phyloP scores from a whole-genome alignment of 495 filamentous ascomycete genomes.

The Aspergillus nidulans region DNA sequence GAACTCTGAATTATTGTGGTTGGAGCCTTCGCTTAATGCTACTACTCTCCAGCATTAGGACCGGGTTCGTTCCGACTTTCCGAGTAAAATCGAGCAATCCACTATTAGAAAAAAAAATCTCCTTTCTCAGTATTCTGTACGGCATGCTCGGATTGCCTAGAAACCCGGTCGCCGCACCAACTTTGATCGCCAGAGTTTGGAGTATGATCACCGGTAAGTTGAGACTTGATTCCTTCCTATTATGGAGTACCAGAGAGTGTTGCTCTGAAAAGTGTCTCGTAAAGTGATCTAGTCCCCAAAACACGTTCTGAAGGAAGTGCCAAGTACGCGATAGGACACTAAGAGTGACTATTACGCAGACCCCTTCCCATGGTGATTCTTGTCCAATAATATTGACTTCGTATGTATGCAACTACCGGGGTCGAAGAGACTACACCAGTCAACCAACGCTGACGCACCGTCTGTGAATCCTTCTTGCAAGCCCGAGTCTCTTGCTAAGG shows the following conservation, averaged over 20 bases:
- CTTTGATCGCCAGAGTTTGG: too few relatives aligned
- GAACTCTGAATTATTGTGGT: too few relatives aligned
- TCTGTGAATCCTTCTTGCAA: neutral
- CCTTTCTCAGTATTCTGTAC: neutral
- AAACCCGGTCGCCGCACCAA: too few relatives aligned
- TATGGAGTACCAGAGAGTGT: too few relatives aligned
- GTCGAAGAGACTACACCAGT: neutral
- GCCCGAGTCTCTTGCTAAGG: neutral
- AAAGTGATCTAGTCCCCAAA: too few relatives aligned
- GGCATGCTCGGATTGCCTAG: neutral
- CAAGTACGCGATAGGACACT: slow-evolving; percentile 10
- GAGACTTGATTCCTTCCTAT: too few relatives aligned
- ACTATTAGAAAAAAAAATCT: neutral
- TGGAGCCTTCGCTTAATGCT: neutral
- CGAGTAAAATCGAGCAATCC: neutral
- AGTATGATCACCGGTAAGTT: too few relatives aligned
- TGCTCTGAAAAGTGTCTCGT: too few relatives aligned
- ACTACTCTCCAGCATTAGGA: neutral
- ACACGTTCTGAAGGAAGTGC: neutral
- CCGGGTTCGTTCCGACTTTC: neutral
- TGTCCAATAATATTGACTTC: too few relatives aligned
- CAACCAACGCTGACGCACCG: neutral
- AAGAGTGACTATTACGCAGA: slow-evolving; percentile 8
- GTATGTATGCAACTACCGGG: neutral
- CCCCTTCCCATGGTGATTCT: too few relatives aligned